Evolutionary conservation across 2,329 filamentous ascomycete genomes (phyloP).

Genomic region (Knoxdaviesia proteae): DNA sequence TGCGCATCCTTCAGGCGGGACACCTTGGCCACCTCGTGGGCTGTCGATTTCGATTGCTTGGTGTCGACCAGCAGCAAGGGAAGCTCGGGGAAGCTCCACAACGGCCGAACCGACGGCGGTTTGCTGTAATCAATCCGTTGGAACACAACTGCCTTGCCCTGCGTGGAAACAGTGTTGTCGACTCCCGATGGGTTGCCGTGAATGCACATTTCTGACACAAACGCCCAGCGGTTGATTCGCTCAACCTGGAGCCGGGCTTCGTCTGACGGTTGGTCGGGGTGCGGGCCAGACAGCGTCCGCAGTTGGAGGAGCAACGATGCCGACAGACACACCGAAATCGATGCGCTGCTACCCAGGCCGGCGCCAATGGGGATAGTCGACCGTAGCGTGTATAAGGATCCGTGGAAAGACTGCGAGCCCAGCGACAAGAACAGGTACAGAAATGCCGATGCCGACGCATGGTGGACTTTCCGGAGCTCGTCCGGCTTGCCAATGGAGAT

Average conservation of each 20-base stretch:
- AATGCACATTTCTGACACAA: constrained; percentile 91
- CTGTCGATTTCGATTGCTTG: constrained; percentile 67
- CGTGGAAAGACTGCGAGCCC: constrained; percentile 56
- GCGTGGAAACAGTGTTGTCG: constrained; percentile 86
- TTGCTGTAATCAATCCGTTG: constrained; percentile 58
- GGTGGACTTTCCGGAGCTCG: constrained; percentile 64
- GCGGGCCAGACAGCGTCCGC: constrained; percentile 70
- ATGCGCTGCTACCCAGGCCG: constrained; percentile 84
- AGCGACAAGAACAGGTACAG: constrained; percentile 85
- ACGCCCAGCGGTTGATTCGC: constrained; percentile 93
- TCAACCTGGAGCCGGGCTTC: constrained; percentile 84
- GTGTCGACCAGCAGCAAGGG: constrained; percentile 83
- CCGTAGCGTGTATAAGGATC: constrained; percentile 73
- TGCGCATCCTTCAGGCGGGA: constrained; percentile 48
- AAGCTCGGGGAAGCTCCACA: constrained; percentile 81
- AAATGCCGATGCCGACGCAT: constrained; percentile 63
- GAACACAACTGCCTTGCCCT: constrained; percentile 88
- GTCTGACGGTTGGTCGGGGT: constrained; percentile 70
- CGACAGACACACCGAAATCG: constrained; percentile 73
- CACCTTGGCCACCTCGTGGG: constrained; percentile 73
- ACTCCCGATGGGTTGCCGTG: constrained; percentile 93
- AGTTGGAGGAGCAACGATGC: constrained; percentile 73
- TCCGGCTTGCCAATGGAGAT: constrained; percentile 49
- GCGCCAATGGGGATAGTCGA: constrained; percentile 88
- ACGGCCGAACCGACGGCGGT: constrained; percentile 53